Percentiles rank a stretch among this genome's conserved stretches.
Conservation (phyloP, 2,329 filamentous ascomycete genomes). For the Hypoxylon sp. region DNA sequence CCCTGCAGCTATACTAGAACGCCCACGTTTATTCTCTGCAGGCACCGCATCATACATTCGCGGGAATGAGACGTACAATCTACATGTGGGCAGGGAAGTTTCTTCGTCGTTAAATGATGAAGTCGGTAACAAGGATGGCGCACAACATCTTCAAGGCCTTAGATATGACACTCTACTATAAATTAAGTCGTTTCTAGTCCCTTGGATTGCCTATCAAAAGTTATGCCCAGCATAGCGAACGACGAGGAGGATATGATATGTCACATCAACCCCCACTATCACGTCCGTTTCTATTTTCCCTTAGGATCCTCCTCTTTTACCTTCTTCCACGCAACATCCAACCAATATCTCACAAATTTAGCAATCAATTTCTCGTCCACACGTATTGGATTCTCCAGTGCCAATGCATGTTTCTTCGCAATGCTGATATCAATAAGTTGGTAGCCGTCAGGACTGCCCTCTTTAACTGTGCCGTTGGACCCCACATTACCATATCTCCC, state of each 20-base stretch:
- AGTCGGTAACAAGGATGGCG: not conserved
- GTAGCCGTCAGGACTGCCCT: not conserved
- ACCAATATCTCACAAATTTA: constrained; percentile 1
- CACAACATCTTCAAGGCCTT: not conserved
- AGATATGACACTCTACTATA: too few species aligned
- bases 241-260: too few species aligned
- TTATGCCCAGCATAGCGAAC: too few species aligned
- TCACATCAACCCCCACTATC: too few species aligned
- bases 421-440: not conserved
- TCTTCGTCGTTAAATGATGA: not conserved
- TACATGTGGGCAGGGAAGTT: not conserved
- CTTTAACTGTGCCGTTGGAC: not conserved
- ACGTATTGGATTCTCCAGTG: not conserved
- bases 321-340: not conserved
- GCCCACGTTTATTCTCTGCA: not conserved
- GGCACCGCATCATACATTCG: not conserved
- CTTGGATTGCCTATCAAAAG: too few species aligned
- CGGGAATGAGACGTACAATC: not conserved
- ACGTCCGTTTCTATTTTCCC: not conserved
- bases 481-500: not conserved
- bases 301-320: not conserved
- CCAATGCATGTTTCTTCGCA: not conserved
- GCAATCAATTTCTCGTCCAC: not conserved
- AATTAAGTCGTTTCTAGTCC: too few species aligned
- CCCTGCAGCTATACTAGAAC: not conserved